Evolutionary conservation across 768 basidiomycete species (phyloP).

Genomic region (Rhizopogon vinicolor): DNA sequence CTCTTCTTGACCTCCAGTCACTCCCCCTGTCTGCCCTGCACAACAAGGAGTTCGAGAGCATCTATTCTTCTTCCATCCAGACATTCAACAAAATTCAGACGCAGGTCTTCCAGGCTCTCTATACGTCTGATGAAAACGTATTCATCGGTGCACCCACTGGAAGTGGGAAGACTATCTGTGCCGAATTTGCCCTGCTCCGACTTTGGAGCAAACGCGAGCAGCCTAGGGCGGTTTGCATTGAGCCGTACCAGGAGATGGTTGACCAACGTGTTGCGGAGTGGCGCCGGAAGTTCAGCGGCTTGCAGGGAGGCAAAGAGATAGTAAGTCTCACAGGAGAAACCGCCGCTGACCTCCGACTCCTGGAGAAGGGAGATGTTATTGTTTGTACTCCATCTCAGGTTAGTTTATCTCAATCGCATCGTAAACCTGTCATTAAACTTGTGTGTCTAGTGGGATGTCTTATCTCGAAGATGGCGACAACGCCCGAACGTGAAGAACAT

Average conservation of each 20-base stretch:
- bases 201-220: conserved; percentile 88
- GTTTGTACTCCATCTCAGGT: conserved; percentile 92
- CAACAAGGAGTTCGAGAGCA: conserved; percentile 86
- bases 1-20: conserved; percentile 88
- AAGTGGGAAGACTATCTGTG: conserved; percentile 95
- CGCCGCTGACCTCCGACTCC: conserved; percentile 81
- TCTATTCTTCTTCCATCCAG: conserved; percentile 77
- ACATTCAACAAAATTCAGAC: conserved; percentile 99
- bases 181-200: conserved; percentile 93
- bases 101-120: conserved; percentile 97
- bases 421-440: not conserved
- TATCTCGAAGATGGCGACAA: conserved; percentile 94
- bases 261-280: conserved; percentile 88
- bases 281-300: conserved; percentile 71
- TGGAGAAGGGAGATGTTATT: conserved; percentile 90
- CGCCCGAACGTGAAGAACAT: conserved; percentile 95
- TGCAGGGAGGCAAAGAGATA: conserved; percentile 93
- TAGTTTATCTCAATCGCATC: conserved; percentile 19
- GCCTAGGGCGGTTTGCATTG: conserved; percentile 87
- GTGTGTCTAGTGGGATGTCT: conserved; percentile 77
- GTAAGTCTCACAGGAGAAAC: conserved; percentile 93
- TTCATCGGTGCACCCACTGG: conserved; percentile 97
- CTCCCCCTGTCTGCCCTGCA: conserved; percentile 89
- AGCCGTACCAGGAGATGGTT: conserved; percentile 98
- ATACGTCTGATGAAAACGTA: conserved; percentile 94